phyloP scores from a whole-genome alignment of 345 rosid species.

The Melaleuca alternifolia region DNA sequence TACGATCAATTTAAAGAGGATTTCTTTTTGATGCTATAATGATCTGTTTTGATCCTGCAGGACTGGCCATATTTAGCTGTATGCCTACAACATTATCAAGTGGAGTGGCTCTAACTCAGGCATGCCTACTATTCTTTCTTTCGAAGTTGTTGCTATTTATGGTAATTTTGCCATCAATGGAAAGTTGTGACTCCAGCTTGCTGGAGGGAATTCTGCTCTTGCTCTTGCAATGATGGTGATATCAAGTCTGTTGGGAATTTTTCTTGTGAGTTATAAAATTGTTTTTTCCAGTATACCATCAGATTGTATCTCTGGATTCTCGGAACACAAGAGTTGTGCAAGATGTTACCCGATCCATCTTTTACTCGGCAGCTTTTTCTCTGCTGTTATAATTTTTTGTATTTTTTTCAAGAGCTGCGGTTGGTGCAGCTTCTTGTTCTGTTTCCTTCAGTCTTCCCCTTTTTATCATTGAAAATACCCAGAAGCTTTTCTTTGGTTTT shows the following conservation, averaged over 20 bases:
- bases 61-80: slow-evolving; percentile 87
- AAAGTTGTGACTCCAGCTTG: slow-evolving; percentile 47
- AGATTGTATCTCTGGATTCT: not conserved
- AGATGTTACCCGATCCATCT: not conserved
- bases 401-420: not conserved
- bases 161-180: not conserved
- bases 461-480: not conserved
- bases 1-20: not conserved
- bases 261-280: slow-evolving; percentile 47
- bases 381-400: not conserved
- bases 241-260: slow-evolving; percentile 77
- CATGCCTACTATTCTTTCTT: slow-evolving; percentile 16
- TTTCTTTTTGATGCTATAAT: not conserved
- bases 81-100: slow-evolving; percentile 99
- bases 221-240: slow-evolving; percentile 87
- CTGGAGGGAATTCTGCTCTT: slow-evolving; percentile 89
- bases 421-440: not conserved
- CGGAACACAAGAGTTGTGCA: not conserved
- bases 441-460: not conserved
- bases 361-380: not conserved
- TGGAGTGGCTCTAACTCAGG: slow-evolving; percentile 95
- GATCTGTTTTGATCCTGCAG: slow-evolving; percentile 22
- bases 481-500: not conserved
- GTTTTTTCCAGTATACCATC: not conserved
- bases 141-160: not conserved